Percentiles rank a stretch among this genome's conserved stretches.
Evolutionary conservation across 805 yeast species (phyloP).

Genomic region (Gaillardinia entomophila): DNA sequence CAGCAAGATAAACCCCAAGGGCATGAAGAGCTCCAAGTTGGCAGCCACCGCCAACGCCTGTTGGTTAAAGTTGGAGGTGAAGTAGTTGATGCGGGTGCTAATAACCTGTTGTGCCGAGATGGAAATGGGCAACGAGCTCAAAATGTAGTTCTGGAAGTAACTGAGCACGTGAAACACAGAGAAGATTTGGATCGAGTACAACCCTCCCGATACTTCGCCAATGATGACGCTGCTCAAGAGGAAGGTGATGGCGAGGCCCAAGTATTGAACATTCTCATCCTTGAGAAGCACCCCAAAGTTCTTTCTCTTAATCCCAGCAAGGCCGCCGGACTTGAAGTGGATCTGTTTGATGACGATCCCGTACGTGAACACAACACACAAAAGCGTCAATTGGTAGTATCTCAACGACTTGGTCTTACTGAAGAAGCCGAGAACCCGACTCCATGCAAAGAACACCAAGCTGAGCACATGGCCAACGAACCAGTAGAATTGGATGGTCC

Average conservation of each 20-base stretch:
- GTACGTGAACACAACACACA: conserved; percentile 55
- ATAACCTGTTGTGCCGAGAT: conserved; percentile 21
- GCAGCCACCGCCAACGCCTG: conserved; percentile 35
- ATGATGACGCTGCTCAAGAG: conserved; percentile 22
- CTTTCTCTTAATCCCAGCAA: conserved; percentile 10
- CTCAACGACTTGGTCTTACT: conserved; percentile 18
- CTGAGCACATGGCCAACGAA: conserved; percentile 56
- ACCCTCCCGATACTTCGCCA: conserved; percentile 34
- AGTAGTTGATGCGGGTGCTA: conserved; percentile 21
- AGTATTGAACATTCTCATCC: conserved; percentile 40
- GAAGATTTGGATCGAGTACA: conserved; percentile 30
- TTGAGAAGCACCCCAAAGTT: conserved; percentile 12
- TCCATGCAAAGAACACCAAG: conserved; percentile 33
- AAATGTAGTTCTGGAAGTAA: conserved; percentile 32
- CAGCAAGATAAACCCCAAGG: conserved; percentile 15
- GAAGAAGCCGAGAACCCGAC: conserved; percentile 39
- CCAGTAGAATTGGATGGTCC: conserved; percentile 56
- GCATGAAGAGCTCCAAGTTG: conserved; percentile 26
- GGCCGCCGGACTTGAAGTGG: conserved; percentile 32
- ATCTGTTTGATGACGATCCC: conserved; percentile 58
- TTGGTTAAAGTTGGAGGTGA: conserved; percentile 27
- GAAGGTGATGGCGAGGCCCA: conserved; percentile 25
- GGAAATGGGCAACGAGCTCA: conserved; percentile 27
- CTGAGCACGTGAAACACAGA: conserved; percentile 32
- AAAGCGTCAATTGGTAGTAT: conserved; percentile 31